These are phyloP conservation scores for Lactifluus piperatus DNA, from an alignment of 768 basidiomycete genomes.

Conservation along the genomic window DNA sequence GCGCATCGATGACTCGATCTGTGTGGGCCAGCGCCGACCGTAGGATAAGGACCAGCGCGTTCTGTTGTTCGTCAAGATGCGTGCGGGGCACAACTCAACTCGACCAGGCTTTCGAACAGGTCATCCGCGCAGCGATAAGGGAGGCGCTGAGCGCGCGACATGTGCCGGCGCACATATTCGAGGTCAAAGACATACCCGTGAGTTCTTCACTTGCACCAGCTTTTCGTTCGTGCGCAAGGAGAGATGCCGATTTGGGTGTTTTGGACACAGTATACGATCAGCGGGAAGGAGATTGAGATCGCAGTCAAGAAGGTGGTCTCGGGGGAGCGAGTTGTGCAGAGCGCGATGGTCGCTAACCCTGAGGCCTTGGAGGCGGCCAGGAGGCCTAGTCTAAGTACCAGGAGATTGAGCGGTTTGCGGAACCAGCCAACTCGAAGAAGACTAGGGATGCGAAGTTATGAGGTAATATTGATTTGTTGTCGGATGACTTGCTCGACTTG, in stretches of 20 bases:
- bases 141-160: constrained; percentile 59
- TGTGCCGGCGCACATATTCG: constrained; percentile 62
- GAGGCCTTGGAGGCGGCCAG: too few relatives aligned
- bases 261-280: constrained; percentile 70
- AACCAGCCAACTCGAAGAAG: not conserved
- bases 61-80: constrained; percentile 66
- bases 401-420: constrained; percentile 35
- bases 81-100: constrained; percentile 37
- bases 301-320: constrained; percentile 72
- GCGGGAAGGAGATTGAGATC: constrained; percentile 73
- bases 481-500: too few relatives aligned
- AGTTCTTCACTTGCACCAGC: constrained; percentile 24
- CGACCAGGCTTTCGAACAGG: constrained; percentile 33
- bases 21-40: constrained; percentile 53
- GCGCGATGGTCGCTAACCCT: constrained; percentile 69
- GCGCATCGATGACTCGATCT: constrained; percentile 58
- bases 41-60: constrained; percentile 66
- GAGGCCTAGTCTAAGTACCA: constrained; percentile 56
- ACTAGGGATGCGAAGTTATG: not conserved
- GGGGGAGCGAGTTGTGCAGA: constrained; percentile 53
- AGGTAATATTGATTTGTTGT: too few relatives aligned
- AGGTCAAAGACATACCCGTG: constrained; percentile 60
- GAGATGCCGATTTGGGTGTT: not conserved
- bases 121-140: constrained; percentile 51
- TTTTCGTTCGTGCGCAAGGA: not conserved